phyloP scores from a whole-genome alignment of 495 filamentous ascomycete genomes.

The Neurospora hispaniola region DNA sequence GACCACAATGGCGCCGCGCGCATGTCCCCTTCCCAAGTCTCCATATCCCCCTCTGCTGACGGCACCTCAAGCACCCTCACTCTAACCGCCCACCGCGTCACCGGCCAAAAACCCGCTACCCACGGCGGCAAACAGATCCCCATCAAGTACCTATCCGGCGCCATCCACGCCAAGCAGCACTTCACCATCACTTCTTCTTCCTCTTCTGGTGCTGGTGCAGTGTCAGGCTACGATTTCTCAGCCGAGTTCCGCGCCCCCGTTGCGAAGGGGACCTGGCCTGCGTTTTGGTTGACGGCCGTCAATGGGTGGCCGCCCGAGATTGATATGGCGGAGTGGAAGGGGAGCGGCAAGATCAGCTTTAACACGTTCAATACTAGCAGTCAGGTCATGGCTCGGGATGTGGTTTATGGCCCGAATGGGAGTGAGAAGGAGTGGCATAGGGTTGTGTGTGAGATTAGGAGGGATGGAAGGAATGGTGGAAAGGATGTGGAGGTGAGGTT shows the following conservation, averaged over 20 bases:
- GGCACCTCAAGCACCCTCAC: constrained; percentile 24
- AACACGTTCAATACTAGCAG: constrained; percentile 51
- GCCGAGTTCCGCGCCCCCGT: constrained; percentile 43
- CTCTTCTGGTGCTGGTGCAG: background rate
- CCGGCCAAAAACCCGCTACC: constrained; percentile 30
- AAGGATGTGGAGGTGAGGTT: constrained; percentile 42
- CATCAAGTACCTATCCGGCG: constrained; percentile 45
- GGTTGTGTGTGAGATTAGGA: constrained; percentile 37
- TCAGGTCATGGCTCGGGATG: constrained; percentile 35
- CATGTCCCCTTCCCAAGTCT: constrained; percentile 36
- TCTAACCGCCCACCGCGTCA: constrained; percentile 34
- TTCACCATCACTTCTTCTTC: constrained; percentile 24
- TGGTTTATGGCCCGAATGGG: constrained; percentile 27
- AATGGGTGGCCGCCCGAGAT: constrained; percentile 54
- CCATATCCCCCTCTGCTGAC: constrained; percentile 11
- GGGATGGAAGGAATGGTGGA: constrained; percentile 23
- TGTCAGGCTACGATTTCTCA: constrained; percentile 38
- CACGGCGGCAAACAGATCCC: constrained; percentile 37
- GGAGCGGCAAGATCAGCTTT: constrained; percentile 48
- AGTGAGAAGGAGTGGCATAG: constrained; percentile 38
- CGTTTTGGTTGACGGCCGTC: constrained; percentile 53
- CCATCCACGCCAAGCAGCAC: constrained; percentile 37
- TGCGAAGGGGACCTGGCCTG: constrained; percentile 46
- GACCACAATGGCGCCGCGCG: constrained; percentile 48
- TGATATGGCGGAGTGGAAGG: constrained; percentile 54